A percentile compares a stretch with the other conserved stretches of the same genome.
Conservation (phyloP, 129 eudicot species). For the Chrysanthemum lavandulifolium region DNA sequence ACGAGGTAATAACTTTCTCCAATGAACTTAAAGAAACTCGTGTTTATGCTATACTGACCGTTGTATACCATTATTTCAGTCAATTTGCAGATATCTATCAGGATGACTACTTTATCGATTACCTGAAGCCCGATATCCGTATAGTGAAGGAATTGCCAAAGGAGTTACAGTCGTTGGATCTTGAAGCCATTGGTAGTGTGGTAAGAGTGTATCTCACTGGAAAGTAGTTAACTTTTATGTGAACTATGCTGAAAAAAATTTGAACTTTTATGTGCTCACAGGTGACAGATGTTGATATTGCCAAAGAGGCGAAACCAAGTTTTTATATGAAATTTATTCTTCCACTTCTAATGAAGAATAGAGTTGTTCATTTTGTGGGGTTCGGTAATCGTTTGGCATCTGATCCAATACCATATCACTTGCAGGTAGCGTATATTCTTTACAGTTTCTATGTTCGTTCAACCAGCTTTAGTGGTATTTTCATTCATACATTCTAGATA, state of each 20-base stretch:
- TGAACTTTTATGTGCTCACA: constrained; percentile 27
- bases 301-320: constrained; percentile 95
- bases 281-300: constrained; percentile 81
- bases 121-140: constrained; percentile 84
- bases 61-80: constrained; percentile 54
- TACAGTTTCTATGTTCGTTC: not conserved
- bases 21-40: not conserved
- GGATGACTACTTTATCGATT: constrained; percentile 89
- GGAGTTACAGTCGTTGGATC: constrained; percentile 72
- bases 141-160: constrained; percentile 89
- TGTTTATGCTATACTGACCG: constrained; percentile 40
- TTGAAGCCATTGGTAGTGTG: constrained; percentile 96
- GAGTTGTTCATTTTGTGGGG: constrained; percentile 90
- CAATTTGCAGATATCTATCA: constrained; percentile 98
- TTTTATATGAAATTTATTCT: constrained; percentile 79
- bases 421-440: constrained; percentile 60
- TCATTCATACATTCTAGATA: not conserved
- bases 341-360: constrained; percentile 72
- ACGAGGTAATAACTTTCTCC: constrained; percentile 41
- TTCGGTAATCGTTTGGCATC: constrained; percentile 97
- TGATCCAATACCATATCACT: constrained; percentile 78
- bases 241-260: not conserved
- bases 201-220: constrained; percentile 41
- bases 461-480: not conserved
- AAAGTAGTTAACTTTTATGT: not conserved